A percentile compares a stretch with the other conserved stretches of the same genome.
These are phyloP conservation scores for Sporothrix brasiliensis DNA, from an alignment of 2,329 filamentous ascomycete species.

Conservation along the genomic window DNA sequence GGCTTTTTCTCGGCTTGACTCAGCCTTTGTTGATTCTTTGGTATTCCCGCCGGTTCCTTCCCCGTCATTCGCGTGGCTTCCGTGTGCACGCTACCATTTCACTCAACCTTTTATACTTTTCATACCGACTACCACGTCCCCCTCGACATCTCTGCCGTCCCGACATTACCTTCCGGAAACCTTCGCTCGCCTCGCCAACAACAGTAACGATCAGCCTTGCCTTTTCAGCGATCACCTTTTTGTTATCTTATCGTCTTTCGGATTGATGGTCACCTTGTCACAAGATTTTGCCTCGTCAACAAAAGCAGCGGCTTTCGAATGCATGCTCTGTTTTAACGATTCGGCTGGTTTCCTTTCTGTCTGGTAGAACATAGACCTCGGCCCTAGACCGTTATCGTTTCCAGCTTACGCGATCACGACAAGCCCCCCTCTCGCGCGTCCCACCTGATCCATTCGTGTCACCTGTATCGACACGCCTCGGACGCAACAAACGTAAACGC, in stretches of 20 bases:
- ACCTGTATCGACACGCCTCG: neutral
- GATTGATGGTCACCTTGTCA: neutral
- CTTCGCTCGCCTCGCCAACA: neutral
- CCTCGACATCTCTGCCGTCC: neutral
- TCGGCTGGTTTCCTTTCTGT: neutral
- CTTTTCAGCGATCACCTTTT: neutral
- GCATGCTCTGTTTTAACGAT: neutral
- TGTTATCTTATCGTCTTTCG: constrained; percentile 10
- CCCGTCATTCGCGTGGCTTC: constrained; percentile 15
- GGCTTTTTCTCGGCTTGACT: constrained; percentile 24
- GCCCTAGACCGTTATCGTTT: neutral
- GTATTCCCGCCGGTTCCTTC: constrained; percentile 14
- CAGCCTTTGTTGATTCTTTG: constrained; percentile 18
- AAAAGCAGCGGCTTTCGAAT: neutral
- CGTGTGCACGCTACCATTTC: neutral
- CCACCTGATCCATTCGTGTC: neutral
- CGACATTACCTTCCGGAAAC: neutral
- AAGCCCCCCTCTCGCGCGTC: neutral
- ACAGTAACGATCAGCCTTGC: constrained; percentile 15
- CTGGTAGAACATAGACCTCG: neutral
- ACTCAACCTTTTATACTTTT: neutral
- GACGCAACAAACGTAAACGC: neutral
- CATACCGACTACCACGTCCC: constrained; percentile 3
- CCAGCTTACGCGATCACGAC: constrained; percentile 4
- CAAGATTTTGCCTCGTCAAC: neutral